These are phyloP conservation scores for Exophiala oligosperma DNA, from an alignment of 2,329 filamentous ascomycete species.

Conservation along the genomic window DNA sequence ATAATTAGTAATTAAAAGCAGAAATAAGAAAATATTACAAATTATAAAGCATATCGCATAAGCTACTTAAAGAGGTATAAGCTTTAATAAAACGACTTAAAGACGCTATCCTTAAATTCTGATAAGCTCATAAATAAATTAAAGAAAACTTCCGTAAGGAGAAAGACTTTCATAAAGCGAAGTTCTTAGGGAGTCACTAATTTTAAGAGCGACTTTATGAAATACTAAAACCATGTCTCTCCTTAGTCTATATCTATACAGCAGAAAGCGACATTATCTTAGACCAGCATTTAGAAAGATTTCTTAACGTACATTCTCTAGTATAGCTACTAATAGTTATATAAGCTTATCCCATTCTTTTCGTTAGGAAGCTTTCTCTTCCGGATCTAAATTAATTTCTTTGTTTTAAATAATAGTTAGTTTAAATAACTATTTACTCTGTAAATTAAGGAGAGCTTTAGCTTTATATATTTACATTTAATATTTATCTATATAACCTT, in stretches of 20 bases:
- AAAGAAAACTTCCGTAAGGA: background rate
- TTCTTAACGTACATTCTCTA: background rate
- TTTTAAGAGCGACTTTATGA: background rate
- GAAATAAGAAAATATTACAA: background rate
- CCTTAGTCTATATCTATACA: background rate
- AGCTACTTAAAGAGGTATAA: slow-evolving; percentile 1
- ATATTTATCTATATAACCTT: background rate
- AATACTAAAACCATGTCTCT: background rate
- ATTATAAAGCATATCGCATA: background rate
- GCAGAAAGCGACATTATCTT: background rate
- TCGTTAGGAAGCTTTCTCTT: background rate
- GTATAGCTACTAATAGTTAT: background rate
- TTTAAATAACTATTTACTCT: background rate
- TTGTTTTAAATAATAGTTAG: background rate
- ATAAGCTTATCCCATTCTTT: background rate
- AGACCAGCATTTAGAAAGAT: background rate
- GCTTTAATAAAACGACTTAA: background rate
- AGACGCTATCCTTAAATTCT: slow-evolving; percentile 1
- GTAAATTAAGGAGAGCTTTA: background rate
- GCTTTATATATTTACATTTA: background rate
- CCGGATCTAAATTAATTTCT: background rate
- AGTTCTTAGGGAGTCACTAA: background rate
- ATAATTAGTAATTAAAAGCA: background rate
- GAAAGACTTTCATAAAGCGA: background rate
- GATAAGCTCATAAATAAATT: background rate